phyloP scores from a whole-genome alignment of 108 stramenopile genomes.

The Cyclotella distinguenda region DNA sequence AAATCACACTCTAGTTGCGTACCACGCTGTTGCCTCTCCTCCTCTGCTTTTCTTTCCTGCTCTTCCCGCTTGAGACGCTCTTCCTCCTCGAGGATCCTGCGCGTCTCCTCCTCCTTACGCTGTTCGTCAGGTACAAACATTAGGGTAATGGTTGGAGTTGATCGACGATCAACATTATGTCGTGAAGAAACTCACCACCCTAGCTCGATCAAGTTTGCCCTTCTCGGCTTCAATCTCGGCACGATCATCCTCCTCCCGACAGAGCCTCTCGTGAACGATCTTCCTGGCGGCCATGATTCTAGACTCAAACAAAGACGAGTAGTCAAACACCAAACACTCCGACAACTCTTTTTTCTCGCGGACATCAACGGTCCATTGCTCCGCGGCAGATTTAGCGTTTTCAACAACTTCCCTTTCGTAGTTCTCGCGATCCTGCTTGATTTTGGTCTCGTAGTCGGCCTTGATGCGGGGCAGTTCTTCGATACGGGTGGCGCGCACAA shows the following conservation, averaged over 20 bases:
- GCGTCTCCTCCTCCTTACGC: constrained; percentile 54
- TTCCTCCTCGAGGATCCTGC: constrained; percentile 54
- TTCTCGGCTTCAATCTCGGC: constrained; percentile 78
- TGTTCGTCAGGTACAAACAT: neutral
- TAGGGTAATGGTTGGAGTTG: neutral
- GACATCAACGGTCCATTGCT: constrained; percentile 77
- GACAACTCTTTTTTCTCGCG: constrained; percentile 60
- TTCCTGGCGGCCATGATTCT: constrained; percentile 70
- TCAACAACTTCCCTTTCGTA: constrained; percentile 77
- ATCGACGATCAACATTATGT: neutral
- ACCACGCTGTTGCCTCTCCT: constrained; percentile 14
- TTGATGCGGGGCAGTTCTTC: constrained; percentile 91
- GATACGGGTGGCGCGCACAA: constrained; percentile 92
- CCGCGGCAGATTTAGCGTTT: constrained; percentile 62
- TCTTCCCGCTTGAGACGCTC: constrained; percentile 35
- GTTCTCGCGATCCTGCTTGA: constrained; percentile 63
- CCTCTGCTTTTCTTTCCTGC: constrained; percentile 20
- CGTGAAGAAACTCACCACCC: constrained; percentile 26
- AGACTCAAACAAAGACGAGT: constrained; percentile 64
- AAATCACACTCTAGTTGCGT: neutral
- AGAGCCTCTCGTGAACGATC: constrained; percentile 52
- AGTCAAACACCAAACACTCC: constrained; percentile 60
- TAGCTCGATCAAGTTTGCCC: constrained; percentile 68
- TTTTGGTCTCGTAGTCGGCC: constrained; percentile 68
- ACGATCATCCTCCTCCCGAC: constrained; percentile 61